Evolutionary conservation across 23 red algal species (phyloP).

Genomic region (Gracilaria domingensis): DNA sequence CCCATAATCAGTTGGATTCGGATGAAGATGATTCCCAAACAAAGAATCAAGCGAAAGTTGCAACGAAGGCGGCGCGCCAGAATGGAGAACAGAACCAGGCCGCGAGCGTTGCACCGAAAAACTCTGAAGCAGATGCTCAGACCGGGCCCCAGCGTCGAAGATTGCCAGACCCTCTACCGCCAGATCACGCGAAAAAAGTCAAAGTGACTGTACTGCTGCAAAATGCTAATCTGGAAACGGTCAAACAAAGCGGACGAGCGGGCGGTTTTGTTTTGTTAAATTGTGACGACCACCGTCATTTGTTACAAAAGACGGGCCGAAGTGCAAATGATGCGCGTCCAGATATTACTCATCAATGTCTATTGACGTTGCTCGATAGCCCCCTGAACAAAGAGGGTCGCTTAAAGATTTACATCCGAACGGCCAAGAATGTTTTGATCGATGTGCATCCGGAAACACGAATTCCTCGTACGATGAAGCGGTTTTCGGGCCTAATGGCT

Average conservation of each 20-base stretch:
- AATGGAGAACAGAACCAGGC: not conserved
- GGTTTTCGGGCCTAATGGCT: constrained; percentile 93
- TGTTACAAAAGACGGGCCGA: constrained; percentile 69
- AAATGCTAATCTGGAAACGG: constrained; percentile 82
- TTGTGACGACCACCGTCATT: constrained; percentile 85
- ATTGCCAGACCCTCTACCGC: constrained; percentile 22
- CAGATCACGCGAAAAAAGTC: constrained; percentile 55
- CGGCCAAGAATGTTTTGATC: constrained; percentile 85
- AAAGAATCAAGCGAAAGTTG: not conserved
- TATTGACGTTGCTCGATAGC: constrained; percentile 89
- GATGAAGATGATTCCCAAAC: not conserved
- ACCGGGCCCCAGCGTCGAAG: not conserved
- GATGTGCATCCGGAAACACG: constrained; percentile 92
- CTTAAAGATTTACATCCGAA: constrained; percentile 94
- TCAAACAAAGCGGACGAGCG: constrained; percentile 58
- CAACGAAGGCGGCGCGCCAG: too few species aligned
- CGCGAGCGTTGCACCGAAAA: not conserved
- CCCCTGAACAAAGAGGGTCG: constrained; percentile 97
- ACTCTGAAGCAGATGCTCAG: not conserved
- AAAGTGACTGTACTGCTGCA: constrained; percentile 87
- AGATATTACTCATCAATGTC: constrained; percentile 98
- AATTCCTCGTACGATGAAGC: constrained; percentile 87
- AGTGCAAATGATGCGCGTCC: constrained; percentile 91
- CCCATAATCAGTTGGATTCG: not conserved
- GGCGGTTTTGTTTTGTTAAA: constrained; percentile 78